These are phyloP conservation scores for Rosa hybrid DNA, from an alignment of 331 rosid species.

Conservation along the genomic window DNA sequence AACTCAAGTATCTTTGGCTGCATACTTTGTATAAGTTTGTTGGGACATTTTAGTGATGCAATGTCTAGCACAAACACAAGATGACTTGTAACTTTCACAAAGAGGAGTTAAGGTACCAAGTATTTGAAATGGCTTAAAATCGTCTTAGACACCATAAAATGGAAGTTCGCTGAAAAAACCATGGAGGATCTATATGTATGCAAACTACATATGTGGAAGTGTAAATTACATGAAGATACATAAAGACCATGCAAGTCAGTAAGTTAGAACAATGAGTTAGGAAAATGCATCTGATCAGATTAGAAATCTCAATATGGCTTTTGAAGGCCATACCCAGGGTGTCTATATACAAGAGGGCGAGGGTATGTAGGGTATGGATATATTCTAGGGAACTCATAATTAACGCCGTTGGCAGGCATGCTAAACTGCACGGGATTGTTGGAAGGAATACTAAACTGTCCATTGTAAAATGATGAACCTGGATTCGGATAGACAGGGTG, in stretches of 20 bases:
- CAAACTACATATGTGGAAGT: too few species aligned
- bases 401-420: not conserved
- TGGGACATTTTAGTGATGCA: too few species aligned
- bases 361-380: not conserved
- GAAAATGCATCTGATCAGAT: not conserved
- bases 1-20: too few species aligned
- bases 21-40: too few species aligned
- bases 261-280: not conserved
- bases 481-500: not conserved
- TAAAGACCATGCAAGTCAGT: not conserved
- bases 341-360: not conserved
- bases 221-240: too few species aligned
- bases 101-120: too few species aligned
- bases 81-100: too few species aligned
- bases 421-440: not conserved
- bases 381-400: not conserved
- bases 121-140: too few species aligned
- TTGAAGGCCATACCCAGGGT: not conserved
- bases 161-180: too few species aligned
- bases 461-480: not conserved
- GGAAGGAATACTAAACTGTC: not conserved
- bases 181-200: too few species aligned
- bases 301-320: not conserved
- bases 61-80: too few species aligned
- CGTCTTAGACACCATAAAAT: too few species aligned